These are phyloP conservation scores for Cymbopogon citratus DNA, from an alignment of 176 grass and related monocot species.

Conservation along the genomic window DNA sequence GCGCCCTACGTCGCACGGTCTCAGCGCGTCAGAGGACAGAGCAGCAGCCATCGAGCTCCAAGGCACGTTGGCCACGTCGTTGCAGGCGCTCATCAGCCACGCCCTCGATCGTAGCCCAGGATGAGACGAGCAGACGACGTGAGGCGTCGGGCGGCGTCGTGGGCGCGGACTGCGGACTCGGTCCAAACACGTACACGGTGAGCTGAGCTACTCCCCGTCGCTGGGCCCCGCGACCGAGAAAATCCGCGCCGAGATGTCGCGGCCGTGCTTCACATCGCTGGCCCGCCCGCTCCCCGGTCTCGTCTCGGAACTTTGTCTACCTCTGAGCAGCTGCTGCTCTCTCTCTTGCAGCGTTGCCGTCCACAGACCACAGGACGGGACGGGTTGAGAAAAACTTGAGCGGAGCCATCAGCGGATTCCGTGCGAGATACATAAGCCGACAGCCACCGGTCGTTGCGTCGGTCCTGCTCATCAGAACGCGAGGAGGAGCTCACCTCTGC, in stretches of 20 bases:
- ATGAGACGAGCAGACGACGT: neutral
- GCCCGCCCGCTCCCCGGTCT: neutral
- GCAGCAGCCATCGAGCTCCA: neutral
- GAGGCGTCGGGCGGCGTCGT: neutral
- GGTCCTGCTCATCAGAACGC: neutral
- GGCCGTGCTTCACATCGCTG: neutral
- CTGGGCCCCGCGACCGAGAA: neutral
- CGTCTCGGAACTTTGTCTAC: neutral
- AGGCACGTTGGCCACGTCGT: neutral
- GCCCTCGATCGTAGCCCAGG: too few species aligned
- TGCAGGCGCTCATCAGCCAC: neutral
- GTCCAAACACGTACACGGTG: neutral
- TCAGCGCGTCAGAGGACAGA: too few species aligned
- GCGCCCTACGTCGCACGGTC: too few species aligned
- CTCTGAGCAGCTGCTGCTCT: neutral
- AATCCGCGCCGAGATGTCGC: slow-evolving; percentile 15
- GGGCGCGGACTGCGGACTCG: neutral
- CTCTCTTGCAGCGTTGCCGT: slow-evolving; percentile 8
- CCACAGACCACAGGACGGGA: slow-evolving; percentile 24
- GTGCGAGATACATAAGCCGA: neutral
- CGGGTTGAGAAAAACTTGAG: neutral
- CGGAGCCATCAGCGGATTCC: neutral
- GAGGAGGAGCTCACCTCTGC: neutral
- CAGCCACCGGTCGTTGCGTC: neutral
- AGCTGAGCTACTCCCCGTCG: neutral